These are phyloP conservation scores for Paramecium sonneborni DNA, from an alignment of 73 alveolate species.

Conservation along the genomic window DNA sequence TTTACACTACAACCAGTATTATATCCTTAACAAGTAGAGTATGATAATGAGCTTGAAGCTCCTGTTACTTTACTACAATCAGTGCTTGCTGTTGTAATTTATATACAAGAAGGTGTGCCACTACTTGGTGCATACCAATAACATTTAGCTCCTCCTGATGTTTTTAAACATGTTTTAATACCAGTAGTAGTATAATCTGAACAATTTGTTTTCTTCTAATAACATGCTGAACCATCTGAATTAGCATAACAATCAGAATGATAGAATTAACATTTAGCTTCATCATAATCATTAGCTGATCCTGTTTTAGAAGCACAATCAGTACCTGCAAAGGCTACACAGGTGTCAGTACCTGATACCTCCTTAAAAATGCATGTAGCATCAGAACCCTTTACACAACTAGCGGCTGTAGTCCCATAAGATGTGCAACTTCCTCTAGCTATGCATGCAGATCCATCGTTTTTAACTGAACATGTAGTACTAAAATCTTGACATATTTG, in stretches of 20 bases:
- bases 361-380: too few relatives aligned
- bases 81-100: neutral
- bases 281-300: too few relatives aligned
- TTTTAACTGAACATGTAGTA: neutral
- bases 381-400: neutral
- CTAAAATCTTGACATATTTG: neutral
- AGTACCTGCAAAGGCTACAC: too few relatives aligned
- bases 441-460: neutral
- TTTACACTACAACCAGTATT: neutral
- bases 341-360: too few relatives aligned
- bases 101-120: neutral
- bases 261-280: too few relatives aligned
- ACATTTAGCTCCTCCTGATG: neutral
- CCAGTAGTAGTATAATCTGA: neutral
- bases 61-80: neutral
- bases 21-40: neutral
- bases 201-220: too few relatives aligned
- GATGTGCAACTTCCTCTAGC: neutral
- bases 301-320: too few relatives aligned
- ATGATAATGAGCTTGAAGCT: neutral
- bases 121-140: neutral
- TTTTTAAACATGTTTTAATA: neutral
- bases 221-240: too few relatives aligned
- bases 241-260: too few relatives aligned
- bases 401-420: neutral